A percentile compares a stretch with the other conserved stretches of the same genome.
Evolutionary conservation across 768 basidiomycete genomes (phyloP).

Genomic region (Cyclocybe cylindracea): DNA sequence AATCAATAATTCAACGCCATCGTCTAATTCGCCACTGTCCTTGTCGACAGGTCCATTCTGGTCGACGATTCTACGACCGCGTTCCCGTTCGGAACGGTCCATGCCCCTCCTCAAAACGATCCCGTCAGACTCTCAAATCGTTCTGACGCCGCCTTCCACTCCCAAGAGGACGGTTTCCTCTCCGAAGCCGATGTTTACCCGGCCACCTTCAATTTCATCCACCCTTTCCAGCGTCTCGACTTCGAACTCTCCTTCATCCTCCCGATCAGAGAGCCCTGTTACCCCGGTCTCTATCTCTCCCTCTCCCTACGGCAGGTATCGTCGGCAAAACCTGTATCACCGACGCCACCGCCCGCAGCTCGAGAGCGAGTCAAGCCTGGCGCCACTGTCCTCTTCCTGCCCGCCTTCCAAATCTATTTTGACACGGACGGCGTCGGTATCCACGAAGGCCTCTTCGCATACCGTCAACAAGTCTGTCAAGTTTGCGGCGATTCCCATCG

Average conservation of each 20-base stretch:
- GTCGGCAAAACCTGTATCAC: slow-evolving; percentile 19
- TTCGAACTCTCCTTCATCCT: slow-evolving; percentile 25
- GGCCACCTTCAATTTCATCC: slow-evolving; percentile 29
- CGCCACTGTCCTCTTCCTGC: slow-evolving; percentile 27
- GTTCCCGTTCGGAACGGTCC: slow-evolving; percentile 33
- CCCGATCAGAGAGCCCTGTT: slow-evolving; percentile 29
- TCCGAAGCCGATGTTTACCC: slow-evolving; percentile 18
- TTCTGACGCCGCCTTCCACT: slow-evolving; percentile 18
- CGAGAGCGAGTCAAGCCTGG: slow-evolving; percentile 10
- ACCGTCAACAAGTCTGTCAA: slow-evolving; percentile 60
- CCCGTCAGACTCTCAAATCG: slow-evolving; percentile 32
- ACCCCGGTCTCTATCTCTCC: slow-evolving; percentile 24
- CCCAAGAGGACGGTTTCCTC: slow-evolving; percentile 16
- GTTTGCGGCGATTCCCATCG: slow-evolving; percentile 65
- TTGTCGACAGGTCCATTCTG: slow-evolving; percentile 32
- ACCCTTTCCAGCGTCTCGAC: slow-evolving; percentile 27
- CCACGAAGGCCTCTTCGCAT: slow-evolving; percentile 36
- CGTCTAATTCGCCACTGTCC: slow-evolving; percentile 6
- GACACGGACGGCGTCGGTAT: slow-evolving; percentile 51
- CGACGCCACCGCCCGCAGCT: slow-evolving; percentile 18
- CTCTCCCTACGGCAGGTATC: slow-evolving; percentile 12
- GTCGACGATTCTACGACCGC: slow-evolving; percentile 36
- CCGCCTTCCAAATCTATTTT: slow-evolving; percentile 61
- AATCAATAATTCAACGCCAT: slow-evolving; percentile 1
- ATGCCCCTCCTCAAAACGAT: slow-evolving; percentile 33